Conservation (phyloP, 805 yeast genomes). For the Saturnispora gosingensis region DNA sequence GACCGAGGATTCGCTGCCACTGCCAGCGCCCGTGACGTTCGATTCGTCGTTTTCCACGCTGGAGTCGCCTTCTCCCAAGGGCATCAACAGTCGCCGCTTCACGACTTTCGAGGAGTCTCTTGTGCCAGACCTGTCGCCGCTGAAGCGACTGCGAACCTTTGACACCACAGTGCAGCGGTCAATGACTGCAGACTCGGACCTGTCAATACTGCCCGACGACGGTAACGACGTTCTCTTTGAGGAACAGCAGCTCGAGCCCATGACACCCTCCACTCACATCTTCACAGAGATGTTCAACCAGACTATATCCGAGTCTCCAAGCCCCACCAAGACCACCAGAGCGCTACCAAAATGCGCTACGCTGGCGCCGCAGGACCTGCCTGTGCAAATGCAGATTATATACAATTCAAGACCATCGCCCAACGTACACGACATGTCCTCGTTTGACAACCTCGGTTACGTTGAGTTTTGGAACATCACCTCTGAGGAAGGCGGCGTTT, state of each 20-base stretch:
- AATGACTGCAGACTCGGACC: constrained; percentile 3
- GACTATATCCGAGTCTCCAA: constrained; percentile 8
- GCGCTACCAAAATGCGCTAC: neutral
- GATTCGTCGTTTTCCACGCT: constrained; percentile 7
- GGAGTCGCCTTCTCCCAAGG: constrained; percentile 3
- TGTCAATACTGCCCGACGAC: neutral
- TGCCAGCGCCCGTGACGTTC: constrained; percentile 1
- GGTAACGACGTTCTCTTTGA: constrained; percentile 1
- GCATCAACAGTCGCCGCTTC: neutral
- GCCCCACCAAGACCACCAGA: neutral
- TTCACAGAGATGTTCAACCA: constrained; percentile 5
- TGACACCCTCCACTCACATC: neutral
- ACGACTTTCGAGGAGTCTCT: neutral
- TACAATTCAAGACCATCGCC: constrained; percentile 21
- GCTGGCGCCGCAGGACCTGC: constrained; percentile 9
- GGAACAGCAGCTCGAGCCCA: neutral
- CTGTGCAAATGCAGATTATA: constrained; percentile 19
- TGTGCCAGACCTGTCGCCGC: constrained; percentile 5
- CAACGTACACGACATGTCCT: constrained; percentile 17
- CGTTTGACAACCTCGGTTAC: constrained; percentile 20
- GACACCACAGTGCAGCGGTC: constrained; percentile 3
- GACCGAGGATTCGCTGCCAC: neutral
- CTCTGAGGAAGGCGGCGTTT: constrained; percentile 15
- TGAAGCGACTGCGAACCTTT: constrained; percentile 1
- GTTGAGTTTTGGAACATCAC: constrained; percentile 24